A percentile compares a stretch with the other conserved stretches of the same genome.
phyloP scores from a whole-genome alignment of 108 stramenopile genomes.

The Skeletonema grethae region DNA sequence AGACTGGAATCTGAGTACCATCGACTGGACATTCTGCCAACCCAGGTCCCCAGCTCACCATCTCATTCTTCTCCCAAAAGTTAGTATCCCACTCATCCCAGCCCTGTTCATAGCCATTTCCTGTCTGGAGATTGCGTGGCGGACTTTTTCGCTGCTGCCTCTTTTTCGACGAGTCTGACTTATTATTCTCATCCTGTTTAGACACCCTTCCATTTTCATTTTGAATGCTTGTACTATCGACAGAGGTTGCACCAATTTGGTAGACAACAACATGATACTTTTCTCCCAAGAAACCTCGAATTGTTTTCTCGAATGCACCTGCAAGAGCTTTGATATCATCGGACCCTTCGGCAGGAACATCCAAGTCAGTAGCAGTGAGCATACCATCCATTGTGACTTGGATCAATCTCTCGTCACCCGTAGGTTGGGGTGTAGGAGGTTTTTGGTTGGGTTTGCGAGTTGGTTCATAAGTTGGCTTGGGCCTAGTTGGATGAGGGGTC shows the following conservation, averaged over 20 bases:
- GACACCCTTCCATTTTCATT: neutral
- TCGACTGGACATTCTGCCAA: neutral
- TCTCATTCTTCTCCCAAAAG: neutral
- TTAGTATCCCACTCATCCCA: neutral
- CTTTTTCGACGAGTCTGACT: neutral
- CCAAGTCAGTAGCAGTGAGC: neutral
- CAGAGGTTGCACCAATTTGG: neutral
- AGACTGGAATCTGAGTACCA: neutral
- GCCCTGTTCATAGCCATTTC: neutral
- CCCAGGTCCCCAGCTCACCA: neutral
- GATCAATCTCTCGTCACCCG: neutral
- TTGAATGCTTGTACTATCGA: neutral
- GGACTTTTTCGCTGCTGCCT: neutral
- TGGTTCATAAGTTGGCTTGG: neutral
- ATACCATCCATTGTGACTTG: conserved; percentile 11
- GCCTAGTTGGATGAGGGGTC: neutral
- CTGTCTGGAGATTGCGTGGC: neutral
- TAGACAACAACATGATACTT: neutral
- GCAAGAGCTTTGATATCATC: neutral
- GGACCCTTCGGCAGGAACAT: neutral
- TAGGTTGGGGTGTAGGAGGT: neutral
- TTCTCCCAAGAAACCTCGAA: neutral
- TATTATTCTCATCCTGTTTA: neutral
- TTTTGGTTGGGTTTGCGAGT: neutral
- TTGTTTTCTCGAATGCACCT: neutral